These are phyloP conservation scores for Malassezia dermatis DNA, from an alignment of 1,284 basidiomycete genomes.

Conservation along the genomic window DNA sequence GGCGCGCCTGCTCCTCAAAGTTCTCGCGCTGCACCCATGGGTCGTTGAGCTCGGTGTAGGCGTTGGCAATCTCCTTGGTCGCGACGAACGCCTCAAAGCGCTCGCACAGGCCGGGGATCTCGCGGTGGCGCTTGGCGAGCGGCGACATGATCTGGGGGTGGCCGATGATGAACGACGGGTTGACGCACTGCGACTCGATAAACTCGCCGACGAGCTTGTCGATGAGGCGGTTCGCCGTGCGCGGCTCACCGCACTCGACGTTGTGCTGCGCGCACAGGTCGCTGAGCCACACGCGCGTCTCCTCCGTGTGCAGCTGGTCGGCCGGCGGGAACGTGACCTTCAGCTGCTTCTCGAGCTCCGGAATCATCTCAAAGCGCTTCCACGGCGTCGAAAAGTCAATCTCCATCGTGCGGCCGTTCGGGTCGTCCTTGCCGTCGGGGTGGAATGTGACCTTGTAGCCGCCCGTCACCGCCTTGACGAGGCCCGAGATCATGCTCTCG, in stretches of 20 bases:
- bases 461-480: conserved; percentile 77
- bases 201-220: conserved; percentile 97
- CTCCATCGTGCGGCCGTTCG: conserved; percentile 57
- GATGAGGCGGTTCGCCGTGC: conserved; percentile 85
- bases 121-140: conserved; percentile 56
- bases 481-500: conserved; percentile 76
- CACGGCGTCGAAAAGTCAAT: conserved; percentile 91
- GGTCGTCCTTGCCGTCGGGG: conserved; percentile 75
- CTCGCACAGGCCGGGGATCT: conserved; percentile 69
- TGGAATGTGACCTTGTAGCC: conserved; percentile 81
- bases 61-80: conserved; percentile 72
- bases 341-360: conserved; percentile 86
- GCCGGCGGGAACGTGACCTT: conserved; percentile 85
- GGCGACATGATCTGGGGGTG: conserved; percentile 99
- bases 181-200: conserved; percentile 93
- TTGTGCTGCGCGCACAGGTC: conserved; percentile 73
- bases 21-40: conserved; percentile 71
- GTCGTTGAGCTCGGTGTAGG: conserved; percentile 70
- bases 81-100: conserved; percentile 98
- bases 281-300: conserved; percentile 77
- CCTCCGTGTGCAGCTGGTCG: conserved; percentile 75
- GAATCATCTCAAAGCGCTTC: conserved; percentile 97
- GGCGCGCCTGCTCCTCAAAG: conserved; percentile 81
- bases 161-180: conserved; percentile 86
- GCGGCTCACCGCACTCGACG: conserved; percentile 91